phyloP scores from a whole-genome alignment of 371 early-diverging fungal genomes.

The Zancudomyces culisetae region DNA sequence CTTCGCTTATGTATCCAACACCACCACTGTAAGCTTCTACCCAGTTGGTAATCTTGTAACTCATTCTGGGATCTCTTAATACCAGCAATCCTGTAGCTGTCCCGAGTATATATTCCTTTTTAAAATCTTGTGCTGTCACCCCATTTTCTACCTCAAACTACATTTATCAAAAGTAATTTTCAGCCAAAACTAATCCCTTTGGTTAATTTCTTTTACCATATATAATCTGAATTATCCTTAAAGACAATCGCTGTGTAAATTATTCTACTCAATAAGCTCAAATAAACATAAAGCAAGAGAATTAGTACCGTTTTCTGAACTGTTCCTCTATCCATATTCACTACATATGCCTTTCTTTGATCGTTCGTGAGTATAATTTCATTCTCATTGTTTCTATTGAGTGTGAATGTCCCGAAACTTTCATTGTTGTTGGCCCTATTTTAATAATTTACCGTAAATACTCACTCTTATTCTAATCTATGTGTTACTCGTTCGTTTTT shows the following conservation, averaged over 20 bases:
- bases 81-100: slow-evolving; percentile 10
- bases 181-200: no score
- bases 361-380: background rate
- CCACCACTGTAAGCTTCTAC: slow-evolving; percentile 5
- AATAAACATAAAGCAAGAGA: no score
- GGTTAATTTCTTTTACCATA: no score
- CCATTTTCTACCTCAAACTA: slow-evolving; percentile 1
- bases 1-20: slow-evolving; percentile 3
- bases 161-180: no score
- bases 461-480: no score
- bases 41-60: slow-evolving; percentile 1
- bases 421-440: background rate
- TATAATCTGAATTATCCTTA: no score
- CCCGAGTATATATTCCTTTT: slow-evolving; percentile 4
- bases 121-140: background rate
- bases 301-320: slow-evolving; percentile 2
- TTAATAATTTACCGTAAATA: background rate
- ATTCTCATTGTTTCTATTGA: background rate
- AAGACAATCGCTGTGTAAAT: no score
- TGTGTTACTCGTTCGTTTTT: no score
- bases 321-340: slow-evolving; percentile 3
- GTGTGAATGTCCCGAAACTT: background rate
- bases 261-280: no score
- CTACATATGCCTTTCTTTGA: background rate
- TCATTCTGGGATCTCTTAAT: slow-evolving; percentile 12